phyloP scores from a whole-genome alignment of 73 alveolate species.

The Paramecium sexaurelia region DNA sequence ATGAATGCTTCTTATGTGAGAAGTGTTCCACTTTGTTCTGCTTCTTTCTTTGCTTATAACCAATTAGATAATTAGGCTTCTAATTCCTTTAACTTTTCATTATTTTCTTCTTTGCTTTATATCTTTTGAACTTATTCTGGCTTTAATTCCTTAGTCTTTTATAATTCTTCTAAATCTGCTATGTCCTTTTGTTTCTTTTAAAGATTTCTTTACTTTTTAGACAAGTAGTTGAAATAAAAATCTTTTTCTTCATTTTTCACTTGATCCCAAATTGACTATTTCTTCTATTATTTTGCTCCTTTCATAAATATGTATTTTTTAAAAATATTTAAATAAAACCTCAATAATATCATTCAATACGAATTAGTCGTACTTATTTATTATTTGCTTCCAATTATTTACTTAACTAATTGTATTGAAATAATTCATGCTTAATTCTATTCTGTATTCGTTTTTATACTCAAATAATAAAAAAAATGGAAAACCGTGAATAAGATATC shows the following conservation, averaged over 20 bases:
- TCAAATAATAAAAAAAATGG: neutral
- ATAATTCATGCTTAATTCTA: neutral
- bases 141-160: neutral
- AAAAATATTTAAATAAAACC: slow-evolving; percentile 15
- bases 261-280: slow-evolving; percentile 15
- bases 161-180: neutral
- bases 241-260: slow-evolving; percentile 13
- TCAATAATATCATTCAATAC: neutral
- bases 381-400: neutral
- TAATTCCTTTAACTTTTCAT: neutral
- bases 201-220: neutral
- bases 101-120: neutral
- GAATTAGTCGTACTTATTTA: neutral
- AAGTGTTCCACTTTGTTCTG: slow-evolving; percentile 1
- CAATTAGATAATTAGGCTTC: neutral
- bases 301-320: slow-evolving; percentile 26
- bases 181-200: neutral
- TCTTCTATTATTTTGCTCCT: neutral
- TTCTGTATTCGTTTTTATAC: slow-evolving; percentile 16
- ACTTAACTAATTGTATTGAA: neutral
- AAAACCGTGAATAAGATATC: neutral
- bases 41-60: neutral
- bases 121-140: slow-evolving; percentile 19
- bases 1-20: neutral
- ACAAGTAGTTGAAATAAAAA: neutral